Evolutionary conservation across 2,329 filamentous ascomycete species (phyloP), one percentile per base, ranked within the genome.

Genomic region (Calonectria henricotiae): DNA sequence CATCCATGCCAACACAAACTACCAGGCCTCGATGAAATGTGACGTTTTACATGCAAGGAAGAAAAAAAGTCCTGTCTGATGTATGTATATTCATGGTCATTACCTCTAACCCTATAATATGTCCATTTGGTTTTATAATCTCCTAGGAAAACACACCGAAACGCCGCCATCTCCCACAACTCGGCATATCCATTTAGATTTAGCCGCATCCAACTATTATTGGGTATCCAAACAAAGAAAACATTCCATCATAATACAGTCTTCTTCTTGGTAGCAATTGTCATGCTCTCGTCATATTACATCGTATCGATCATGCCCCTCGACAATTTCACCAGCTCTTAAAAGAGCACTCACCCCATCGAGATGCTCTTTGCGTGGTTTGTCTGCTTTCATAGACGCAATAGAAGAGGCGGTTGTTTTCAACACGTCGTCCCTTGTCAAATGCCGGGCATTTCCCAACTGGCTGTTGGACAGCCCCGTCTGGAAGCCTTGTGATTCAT

Each of bases 321-420:
- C 86, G 44, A 91, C 87, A 70, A 91, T 88, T 74, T 91, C 89
- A 37, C 89, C 88, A 11, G 89, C 89, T 70, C 84, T 85, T 1
- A 91, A 78, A 12, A 91, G 80, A 7, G 89, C 89, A 69, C 84
- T 89, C 81, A 91, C 89, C 2, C 89, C 89, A 71, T 91, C 89
- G 23, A 90, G 79, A 4, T 78, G 78, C 11, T 68, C 55, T 55
- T 75, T 80, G 3, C 61, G 43, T 6, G 80, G 77, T 5, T 72
- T 73, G 25, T 62, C 62, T 17, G 73, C 61, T 32, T 46, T 80
- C 17, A 75, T 61, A 5, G 73, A 67, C 20, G 69, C 58, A 6
- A 74, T 68, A 60, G 77, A 73, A 58, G 75, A 70, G 39, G 76
- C 72, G 15, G 77, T 67, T 7, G 76, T 79, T 79, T 80, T 83